Evolutionary conservation across 2,329 filamentous ascomycete genomes (phyloP).

Genomic region (Curvularia sp.): DNA sequence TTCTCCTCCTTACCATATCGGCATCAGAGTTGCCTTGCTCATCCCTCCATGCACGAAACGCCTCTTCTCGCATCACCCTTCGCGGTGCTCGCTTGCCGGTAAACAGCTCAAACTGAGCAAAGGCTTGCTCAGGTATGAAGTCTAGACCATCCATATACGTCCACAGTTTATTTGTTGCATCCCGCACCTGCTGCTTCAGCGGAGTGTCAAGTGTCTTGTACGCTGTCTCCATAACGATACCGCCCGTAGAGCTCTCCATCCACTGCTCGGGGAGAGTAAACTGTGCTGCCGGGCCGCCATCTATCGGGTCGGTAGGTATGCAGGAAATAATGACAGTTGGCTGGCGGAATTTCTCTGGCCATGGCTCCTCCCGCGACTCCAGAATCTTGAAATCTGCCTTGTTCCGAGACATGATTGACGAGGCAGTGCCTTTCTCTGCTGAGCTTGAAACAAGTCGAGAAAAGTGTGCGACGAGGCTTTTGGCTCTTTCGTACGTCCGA

Average conservation of each 20-base stretch:
- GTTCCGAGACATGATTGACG: constrained; percentile 25
- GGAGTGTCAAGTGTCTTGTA: constrained; percentile 78
- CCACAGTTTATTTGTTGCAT: constrained; percentile 69
- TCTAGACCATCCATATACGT: constrained; percentile 79
- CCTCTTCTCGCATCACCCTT: constrained; percentile 72
- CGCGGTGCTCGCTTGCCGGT: constrained; percentile 76
- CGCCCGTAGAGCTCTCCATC: constrained; percentile 75
- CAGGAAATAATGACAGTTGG: constrained; percentile 80
- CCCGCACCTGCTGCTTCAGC: constrained; percentile 71
- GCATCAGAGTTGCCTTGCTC: constrained; percentile 42
- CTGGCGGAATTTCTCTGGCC: constrained; percentile 68
- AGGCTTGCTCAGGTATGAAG: constrained; percentile 78
- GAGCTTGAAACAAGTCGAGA: constrained; percentile 57
- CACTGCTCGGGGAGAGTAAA: constrained; percentile 74
- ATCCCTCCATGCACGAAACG: constrained; percentile 53
- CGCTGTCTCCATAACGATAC: constrained; percentile 75
- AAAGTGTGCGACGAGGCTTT: constrained; percentile 73
- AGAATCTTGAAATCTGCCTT: constrained; percentile 65
- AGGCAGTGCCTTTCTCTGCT: constrained; percentile 25
- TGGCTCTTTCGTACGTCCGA: constrained; percentile 70
- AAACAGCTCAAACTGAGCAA: constrained; percentile 82
- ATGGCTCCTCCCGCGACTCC: constrained; percentile 64
- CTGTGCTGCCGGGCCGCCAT: constrained; percentile 69
- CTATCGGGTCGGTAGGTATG: constrained; percentile 74
- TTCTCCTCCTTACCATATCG: constrained; percentile 43